Conservation (phyloP, 345 rosid species). For the Turnera subulata region DNA sequence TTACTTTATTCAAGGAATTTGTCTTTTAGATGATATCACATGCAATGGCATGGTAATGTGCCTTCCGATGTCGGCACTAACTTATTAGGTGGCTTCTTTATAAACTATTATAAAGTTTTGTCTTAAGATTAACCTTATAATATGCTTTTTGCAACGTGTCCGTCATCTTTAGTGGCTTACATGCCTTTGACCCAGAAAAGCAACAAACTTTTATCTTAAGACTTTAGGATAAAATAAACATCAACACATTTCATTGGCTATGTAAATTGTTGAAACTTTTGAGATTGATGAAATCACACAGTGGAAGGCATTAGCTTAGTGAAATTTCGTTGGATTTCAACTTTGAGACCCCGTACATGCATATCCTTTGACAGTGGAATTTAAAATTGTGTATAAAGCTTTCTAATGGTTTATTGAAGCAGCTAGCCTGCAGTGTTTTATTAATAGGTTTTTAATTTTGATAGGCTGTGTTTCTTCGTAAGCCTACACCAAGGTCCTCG, state of each 20-base stretch:
- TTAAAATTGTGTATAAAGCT: not conserved
- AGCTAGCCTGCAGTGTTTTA: too few species aligned
- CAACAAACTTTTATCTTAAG: not conserved
- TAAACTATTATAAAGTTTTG: not conserved
- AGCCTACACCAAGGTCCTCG: too few species aligned
- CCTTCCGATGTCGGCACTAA: not conserved
- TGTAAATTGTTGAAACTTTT: not conserved
- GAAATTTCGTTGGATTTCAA: constrained; percentile 1
- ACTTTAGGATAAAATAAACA: not conserved
- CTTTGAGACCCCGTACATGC: not conserved
- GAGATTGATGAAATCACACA: not conserved
- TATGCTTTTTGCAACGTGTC: not conserved
- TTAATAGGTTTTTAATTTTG: too few species aligned
- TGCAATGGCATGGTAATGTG: not conserved
- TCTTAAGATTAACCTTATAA: constrained; percentile 1
- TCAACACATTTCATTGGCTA: not conserved
- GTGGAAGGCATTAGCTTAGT: not conserved
- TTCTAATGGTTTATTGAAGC: too few species aligned
- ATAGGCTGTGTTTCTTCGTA: too few species aligned
- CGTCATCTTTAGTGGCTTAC: not conserved
- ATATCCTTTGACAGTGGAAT: too few species aligned
- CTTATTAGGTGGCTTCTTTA: not conserved
- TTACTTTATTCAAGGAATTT: not conserved
- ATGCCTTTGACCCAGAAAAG: constrained; percentile 5
- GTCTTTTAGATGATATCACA: too few species aligned